Evolutionary conservation across 148 eudicot genomes (phyloP).

Genomic region (Vaccinium darrowii): DNA sequence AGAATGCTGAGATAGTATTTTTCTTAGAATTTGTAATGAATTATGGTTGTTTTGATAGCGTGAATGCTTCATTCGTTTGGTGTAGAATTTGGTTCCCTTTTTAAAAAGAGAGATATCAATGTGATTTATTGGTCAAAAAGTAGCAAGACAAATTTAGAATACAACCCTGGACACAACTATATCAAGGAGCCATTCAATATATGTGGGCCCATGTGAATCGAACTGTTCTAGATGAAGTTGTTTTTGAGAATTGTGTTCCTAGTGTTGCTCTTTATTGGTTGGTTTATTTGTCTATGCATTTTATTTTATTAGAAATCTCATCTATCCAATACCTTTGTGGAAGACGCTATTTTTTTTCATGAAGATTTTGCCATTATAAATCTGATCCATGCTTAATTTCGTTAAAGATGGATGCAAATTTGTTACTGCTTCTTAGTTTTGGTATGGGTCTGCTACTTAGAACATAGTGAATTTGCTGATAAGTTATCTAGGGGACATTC

Average conservation of each 20-base stretch:
- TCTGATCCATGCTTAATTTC: background rate
- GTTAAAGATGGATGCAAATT: constrained; percentile 1
- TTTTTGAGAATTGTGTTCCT: background rate
- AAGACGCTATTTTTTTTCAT: background rate
- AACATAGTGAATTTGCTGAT: constrained; percentile 1
- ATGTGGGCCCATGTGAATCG: background rate
- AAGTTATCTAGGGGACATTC: background rate
- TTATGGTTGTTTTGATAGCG: background rate
- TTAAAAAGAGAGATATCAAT: background rate
- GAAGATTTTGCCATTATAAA: too few species aligned
- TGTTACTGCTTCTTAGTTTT: background rate
- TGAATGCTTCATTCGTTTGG: background rate
- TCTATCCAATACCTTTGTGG: background rate
- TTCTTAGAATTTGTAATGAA: background rate
- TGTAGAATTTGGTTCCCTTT: background rate
- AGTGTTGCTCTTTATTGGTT: background rate
- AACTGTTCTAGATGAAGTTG: background rate
- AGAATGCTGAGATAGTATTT: background rate
- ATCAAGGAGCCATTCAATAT: background rate
- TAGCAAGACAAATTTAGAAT: too few species aligned
- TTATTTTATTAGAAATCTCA: background rate
- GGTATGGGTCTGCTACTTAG: background rate
- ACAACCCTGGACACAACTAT: background rate
- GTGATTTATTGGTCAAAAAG: background rate
- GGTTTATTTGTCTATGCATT: background rate